phyloP scores from a whole-genome alignment of 208 protist genomes.

The Borovskyia barvae region DNA sequence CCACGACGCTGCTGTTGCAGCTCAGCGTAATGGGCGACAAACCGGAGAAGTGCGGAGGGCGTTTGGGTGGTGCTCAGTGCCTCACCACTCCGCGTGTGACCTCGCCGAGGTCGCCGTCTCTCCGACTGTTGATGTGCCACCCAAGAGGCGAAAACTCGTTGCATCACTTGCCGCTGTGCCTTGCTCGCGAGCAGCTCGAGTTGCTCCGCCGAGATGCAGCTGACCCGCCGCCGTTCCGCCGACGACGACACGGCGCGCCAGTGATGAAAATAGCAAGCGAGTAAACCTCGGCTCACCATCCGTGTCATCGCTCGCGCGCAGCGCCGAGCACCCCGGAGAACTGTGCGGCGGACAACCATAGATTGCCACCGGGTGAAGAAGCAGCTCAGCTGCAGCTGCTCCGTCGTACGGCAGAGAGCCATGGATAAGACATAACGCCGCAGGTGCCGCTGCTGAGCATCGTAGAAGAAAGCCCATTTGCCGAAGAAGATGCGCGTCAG shows the following conservation, averaged over 20 bases:
- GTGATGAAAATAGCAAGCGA: conserved; percentile 33
- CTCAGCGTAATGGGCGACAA: conserved; percentile 21
- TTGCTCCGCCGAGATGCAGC: conserved; percentile 19
- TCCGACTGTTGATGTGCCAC: conserved; percentile 12
- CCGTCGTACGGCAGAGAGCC: conserved; percentile 43
- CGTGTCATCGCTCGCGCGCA: conserved; percentile 24
- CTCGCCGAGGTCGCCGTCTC: no score
- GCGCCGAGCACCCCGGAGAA: conserved; percentile 3
- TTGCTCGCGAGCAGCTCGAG: conserved; percentile 33
- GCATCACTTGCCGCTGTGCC: conserved; percentile 41
- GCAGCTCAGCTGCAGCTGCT: conserved; percentile 27
- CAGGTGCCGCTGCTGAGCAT: conserved; percentile 51
- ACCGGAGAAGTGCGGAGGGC: conserved; percentile 21
- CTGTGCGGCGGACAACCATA: conserved; percentile 8
- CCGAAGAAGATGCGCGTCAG: conserved; percentile 55
- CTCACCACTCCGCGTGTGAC: no score
- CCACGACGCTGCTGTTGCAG: conserved; percentile 6
- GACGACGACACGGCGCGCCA: conserved; percentile 26
- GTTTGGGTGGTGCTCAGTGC: no score
- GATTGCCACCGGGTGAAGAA: conserved; percentile 50
- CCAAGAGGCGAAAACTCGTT: conserved; percentile 35
- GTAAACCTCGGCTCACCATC: conserved; percentile 7
- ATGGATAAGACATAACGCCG: conserved; percentile 36
- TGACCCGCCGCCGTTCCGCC: not conserved
- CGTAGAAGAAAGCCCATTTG: conserved; percentile 69